Evolutionary conservation across 73 alveolate genomes (phyloP).

Genomic region (Urostyla sp.): DNA sequence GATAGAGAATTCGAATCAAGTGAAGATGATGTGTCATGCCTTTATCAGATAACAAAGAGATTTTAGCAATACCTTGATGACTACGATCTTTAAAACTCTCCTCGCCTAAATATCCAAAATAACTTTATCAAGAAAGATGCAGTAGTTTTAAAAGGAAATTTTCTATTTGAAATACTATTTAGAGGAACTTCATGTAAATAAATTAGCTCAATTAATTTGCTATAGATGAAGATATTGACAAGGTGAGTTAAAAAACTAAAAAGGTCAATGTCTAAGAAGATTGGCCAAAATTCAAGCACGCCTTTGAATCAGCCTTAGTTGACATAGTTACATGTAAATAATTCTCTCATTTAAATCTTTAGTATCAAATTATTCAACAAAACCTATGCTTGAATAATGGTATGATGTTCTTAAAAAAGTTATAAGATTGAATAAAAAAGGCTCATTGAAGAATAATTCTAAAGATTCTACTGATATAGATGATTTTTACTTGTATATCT

Average conservation of each 20-base stretch:
- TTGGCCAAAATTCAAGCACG: slow-evolving; percentile 3
- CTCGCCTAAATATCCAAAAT: background rate
- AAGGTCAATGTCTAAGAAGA: slow-evolving; percentile 5
- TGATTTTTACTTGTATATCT: slow-evolving; percentile 43
- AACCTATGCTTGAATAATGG: slow-evolving; percentile 8
- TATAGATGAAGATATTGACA: slow-evolving; percentile 31
- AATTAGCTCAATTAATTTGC: background rate
- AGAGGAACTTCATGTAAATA: slow-evolving; percentile 20
- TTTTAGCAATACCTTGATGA: slow-evolving; percentile 11
- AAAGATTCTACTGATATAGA: slow-evolving; percentile 8
- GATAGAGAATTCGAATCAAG: slow-evolving; percentile 5
- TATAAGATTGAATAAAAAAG: background rate
- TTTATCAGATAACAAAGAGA: background rate
- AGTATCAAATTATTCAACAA: background rate
- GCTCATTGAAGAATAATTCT: background rate
- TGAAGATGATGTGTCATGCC: slow-evolving; percentile 32
- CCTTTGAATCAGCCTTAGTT: slow-evolving; percentile 16
- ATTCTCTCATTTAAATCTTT: background rate
- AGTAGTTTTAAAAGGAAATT: slow-evolving; percentile 33
- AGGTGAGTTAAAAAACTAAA: slow-evolving; percentile 9
- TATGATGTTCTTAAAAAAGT: slow-evolving; percentile 38
- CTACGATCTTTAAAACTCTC: background rate
- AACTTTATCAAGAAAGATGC: slow-evolving; percentile 22
- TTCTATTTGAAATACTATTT: slow-evolving; percentile 12
- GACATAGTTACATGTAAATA: slow-evolving; percentile 23